Evolutionary conservation across 495 filamentous ascomycete species (phyloP).

Genomic region (Podospora pseudoanserina): DNA sequence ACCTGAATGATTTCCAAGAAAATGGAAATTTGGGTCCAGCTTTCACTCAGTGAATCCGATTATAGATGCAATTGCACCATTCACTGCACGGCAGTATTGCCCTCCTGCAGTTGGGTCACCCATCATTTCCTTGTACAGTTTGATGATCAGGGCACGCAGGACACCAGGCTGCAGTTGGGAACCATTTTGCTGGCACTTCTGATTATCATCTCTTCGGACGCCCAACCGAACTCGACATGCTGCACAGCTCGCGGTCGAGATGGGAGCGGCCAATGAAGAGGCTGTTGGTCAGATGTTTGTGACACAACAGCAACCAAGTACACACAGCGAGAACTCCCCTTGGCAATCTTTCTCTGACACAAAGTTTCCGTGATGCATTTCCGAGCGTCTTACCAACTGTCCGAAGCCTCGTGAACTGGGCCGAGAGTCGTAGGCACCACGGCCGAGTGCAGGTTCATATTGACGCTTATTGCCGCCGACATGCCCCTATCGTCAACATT

Average conservation of each 20-base stretch:
- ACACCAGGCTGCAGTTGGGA: neutral
- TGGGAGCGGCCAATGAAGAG: neutral
- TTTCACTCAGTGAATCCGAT: neutral
- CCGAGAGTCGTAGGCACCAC: neutral
- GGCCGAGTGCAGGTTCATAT: neutral
- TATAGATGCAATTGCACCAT: neutral
- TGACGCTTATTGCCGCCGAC: neutral
- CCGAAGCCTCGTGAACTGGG: neutral
- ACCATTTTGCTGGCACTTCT: neutral
- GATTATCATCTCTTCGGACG: neutral
- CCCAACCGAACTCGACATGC: neutral
- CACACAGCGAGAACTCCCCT: neutral
- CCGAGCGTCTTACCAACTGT: neutral
- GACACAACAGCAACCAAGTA: neutral
- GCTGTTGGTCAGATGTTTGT: neutral
- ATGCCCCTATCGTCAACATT: neutral
- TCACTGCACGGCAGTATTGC: neutral
- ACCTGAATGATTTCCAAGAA: neutral
- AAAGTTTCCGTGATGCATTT: neutral
- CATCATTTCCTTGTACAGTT: neutral
- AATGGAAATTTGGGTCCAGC: slow-evolving; percentile 6
- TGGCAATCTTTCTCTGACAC: neutral
- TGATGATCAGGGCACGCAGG: neutral
- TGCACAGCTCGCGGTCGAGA: neutral
- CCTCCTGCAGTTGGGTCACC: neutral